phyloP scores from a whole-genome alignment of 1,284 basidiomycete genomes.

The Sanghuangporus weigelae region DNA sequence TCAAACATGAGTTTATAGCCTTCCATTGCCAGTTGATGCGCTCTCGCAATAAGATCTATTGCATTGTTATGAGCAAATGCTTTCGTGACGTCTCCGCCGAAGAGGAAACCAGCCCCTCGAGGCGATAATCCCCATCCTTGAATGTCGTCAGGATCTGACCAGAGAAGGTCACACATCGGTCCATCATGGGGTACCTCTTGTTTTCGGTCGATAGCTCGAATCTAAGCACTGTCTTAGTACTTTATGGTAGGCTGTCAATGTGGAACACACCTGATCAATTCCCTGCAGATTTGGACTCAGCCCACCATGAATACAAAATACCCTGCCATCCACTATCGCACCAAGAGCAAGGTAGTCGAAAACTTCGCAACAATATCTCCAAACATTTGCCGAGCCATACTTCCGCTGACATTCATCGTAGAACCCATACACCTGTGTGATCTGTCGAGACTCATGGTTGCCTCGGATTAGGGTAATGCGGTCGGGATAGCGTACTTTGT shows the following conservation, averaged over 20 bases:
- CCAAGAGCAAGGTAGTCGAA: constrained; percentile 96
- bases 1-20: constrained; percentile 99
- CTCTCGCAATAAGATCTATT: constrained; percentile 92
- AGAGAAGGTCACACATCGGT: constrained; percentile 96
- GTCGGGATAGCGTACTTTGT: constrained; percentile 97
- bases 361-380: constrained; percentile 98
- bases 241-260: too few relatives aligned
- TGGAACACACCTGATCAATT: constrained; percentile 74
- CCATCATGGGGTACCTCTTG: constrained; percentile 99
- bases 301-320: constrained; percentile 92
- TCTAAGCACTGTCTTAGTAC: constrained; percentile 42
- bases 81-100: constrained; percentile 90
- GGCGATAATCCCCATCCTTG: constrained; percentile 89
- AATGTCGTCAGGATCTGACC: constrained; percentile 98
- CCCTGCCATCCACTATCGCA: constrained; percentile 92
- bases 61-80: constrained; percentile 87
- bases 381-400: constrained; percentile 93
- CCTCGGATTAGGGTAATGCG: constrained; percentile 96
- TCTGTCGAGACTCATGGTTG: constrained; percentile 98
- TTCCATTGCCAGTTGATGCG: constrained; percentile 98
- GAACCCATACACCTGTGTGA: constrained; percentile 98
- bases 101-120: constrained; percentile 73
- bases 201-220: constrained; percentile 91
- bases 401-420: constrained; percentile 98
- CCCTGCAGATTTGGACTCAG: constrained; percentile 81